Percentiles rank a stretch among this genome's conserved stretches.
Conservation (phyloP, 441 rosid genomes). For the Populus hybrid region DNA sequence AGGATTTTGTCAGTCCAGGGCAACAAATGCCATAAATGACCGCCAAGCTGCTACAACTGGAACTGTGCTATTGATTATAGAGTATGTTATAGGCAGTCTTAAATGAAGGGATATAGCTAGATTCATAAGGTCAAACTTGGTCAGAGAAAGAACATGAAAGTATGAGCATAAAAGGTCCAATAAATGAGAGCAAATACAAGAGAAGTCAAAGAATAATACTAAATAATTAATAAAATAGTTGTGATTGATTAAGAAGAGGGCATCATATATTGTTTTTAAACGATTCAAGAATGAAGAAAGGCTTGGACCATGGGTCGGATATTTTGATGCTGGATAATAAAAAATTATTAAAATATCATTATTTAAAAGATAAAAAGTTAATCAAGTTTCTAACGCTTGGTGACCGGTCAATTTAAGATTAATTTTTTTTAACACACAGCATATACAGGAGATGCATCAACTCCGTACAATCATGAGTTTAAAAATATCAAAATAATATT, state of each 20-base stretch:
- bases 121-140: constrained; percentile 3
- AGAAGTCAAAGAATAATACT: not conserved
- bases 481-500: too few relatives aligned
- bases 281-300: not conserved
- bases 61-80: constrained; percentile 27
- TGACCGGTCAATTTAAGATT: too few relatives aligned
- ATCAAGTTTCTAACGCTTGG: too few relatives aligned
- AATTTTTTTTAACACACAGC: too few relatives aligned
- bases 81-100: constrained; percentile 1
- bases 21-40: constrained; percentile 28
- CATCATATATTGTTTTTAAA: not conserved
- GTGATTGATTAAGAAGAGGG: not conserved
- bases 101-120: constrained; percentile 4
- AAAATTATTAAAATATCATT: too few relatives aligned
- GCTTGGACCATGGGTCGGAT: not conserved
- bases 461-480: too few relatives aligned
- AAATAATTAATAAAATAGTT: too few relatives aligned
- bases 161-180: not conserved
- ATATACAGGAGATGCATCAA: too few relatives aligned
- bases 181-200: not conserved
- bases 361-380: too few relatives aligned
- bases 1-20: not conserved
- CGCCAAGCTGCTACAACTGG: constrained; percentile 11
- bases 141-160: constrained; percentile 12
- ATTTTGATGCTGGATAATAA: too few relatives aligned